Evolutionary conservation across 1,284 basidiomycete species (phyloP).

Genomic region (Ceratobasidium sp.): DNA sequence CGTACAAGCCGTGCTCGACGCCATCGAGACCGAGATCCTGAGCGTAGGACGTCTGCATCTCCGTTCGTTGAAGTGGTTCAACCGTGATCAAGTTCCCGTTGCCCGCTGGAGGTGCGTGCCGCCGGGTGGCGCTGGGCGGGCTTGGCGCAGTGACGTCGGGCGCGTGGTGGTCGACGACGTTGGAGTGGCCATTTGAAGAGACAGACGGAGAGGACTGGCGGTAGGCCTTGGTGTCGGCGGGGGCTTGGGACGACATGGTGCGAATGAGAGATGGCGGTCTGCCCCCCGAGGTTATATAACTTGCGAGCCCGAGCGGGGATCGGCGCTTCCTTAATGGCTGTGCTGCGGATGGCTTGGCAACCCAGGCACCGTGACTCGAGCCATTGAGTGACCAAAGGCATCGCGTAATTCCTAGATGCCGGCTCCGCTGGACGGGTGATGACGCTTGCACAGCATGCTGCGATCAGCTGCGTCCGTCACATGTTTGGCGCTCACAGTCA

Average conservation of each 20-base stretch:
- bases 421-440: slow-evolving; percentile 1
- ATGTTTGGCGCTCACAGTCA: neutral
- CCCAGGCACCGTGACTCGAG: slow-evolving; percentile 16
- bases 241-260: slow-evolving; percentile 43
- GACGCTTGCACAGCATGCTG: slow-evolving; percentile 14
- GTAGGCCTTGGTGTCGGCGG: slow-evolving; percentile 63
- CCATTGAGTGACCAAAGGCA: neutral
- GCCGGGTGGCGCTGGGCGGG: slow-evolving; percentile 53
- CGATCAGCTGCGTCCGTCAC: slow-evolving; percentile 10
- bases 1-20: slow-evolving; percentile 88
- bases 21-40: slow-evolving; percentile 78
- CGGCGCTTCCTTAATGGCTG: slow-evolving; percentile 35
- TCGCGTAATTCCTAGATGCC: slow-evolving; percentile 5
- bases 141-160: slow-evolving; percentile 67
- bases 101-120: slow-evolving; percentile 51
- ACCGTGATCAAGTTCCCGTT: slow-evolving; percentile 69
- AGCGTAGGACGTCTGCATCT: slow-evolving; percentile 92
- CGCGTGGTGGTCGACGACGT: slow-evolving; percentile 78
- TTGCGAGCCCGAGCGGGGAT: slow-evolving; percentile 15
- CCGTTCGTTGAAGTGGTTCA: slow-evolving; percentile 81
- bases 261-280: slow-evolving; percentile 1
- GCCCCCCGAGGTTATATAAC: neutral
- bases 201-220: slow-evolving; percentile 55
- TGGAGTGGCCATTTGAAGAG: slow-evolving; percentile 17
- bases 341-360: slow-evolving; percentile 35